These are phyloP conservation scores for Diaporthe citrichinensis DNA, from an alignment of 2,329 filamentous ascomycete genomes.

Conservation along the genomic window DNA sequence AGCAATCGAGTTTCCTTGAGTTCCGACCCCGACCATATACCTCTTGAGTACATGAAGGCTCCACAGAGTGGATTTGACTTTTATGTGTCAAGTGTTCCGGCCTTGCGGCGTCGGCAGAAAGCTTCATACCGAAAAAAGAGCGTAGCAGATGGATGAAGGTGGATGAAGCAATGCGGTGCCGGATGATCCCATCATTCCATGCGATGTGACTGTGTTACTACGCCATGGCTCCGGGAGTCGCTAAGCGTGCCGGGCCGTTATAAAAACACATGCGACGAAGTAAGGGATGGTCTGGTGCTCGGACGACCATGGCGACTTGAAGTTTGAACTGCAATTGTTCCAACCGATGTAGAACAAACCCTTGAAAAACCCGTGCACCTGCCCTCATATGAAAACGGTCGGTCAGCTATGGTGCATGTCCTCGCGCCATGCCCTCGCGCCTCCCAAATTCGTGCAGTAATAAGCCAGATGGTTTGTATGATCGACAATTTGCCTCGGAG, in stretches of 20 bases:
- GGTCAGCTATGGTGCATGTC: not conserved
- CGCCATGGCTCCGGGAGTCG: not conserved
- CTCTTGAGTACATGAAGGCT: not conserved
- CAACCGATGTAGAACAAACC: not conserved
- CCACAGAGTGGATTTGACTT: not conserved
- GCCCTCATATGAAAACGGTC: not conserved
- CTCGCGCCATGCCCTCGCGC: not conserved
- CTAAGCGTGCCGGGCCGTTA: not conserved
- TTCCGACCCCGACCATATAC: not conserved
- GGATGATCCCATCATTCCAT: not conserved
- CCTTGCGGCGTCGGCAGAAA: not conserved
- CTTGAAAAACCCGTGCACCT: not conserved
- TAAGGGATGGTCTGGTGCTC: no score
- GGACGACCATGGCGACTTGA: not conserved
- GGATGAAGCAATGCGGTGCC: not conserved
- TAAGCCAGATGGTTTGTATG: not conserved
- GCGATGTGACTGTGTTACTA: not conserved
- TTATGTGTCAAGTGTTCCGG: not conserved
- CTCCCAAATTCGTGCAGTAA: not conserved
- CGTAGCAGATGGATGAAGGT: not conserved
- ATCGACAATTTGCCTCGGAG: not conserved
- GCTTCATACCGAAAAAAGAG: not conserved
- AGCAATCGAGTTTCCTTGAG: slow-evolving; percentile 40
- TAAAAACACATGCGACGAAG: not conserved
- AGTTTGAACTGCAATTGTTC: not conserved